These are phyloP conservation scores for Populus tremula DNA, from an alignment of 345 rosid species.

Conservation along the genomic window DNA sequence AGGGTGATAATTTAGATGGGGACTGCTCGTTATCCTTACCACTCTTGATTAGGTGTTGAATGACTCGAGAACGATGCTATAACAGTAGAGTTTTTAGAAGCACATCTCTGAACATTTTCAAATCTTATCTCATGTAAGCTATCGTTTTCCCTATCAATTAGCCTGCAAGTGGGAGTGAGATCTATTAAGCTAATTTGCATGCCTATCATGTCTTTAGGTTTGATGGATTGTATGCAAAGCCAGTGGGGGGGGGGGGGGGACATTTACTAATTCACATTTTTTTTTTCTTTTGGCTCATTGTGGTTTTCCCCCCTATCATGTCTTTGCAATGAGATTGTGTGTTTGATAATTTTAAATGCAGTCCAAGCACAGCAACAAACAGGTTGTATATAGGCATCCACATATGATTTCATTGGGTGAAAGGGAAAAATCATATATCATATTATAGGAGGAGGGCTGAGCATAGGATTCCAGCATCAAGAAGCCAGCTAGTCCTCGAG, in stretches of 20 bases:
- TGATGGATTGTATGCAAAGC: neutral
- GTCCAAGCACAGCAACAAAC: too few species aligned
- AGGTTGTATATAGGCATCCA: too few species aligned
- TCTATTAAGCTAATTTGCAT: neutral
- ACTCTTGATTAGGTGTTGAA: neutral
- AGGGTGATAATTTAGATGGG: slow-evolving; percentile 3
- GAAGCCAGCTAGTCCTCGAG: slow-evolving; percentile 20
- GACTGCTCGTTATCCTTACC: neutral
- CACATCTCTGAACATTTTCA: neutral
- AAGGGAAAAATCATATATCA: neutral
- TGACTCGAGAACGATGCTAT: slow-evolving; percentile 21
- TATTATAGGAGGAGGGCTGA: neutral
- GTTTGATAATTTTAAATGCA: too few species aligned
- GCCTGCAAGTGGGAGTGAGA: neutral
- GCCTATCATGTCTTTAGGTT: neutral
- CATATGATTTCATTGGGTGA: neutral
- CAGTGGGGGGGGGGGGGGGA: too few species aligned
- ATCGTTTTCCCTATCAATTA: neutral
- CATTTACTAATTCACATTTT: too few species aligned
- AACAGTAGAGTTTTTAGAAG: slow-evolving; percentile 11
- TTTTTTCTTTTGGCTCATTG: too few species aligned
- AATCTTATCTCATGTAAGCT: neutral
- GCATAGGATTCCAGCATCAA: slow-evolving; percentile 28
- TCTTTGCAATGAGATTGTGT: too few species aligned
- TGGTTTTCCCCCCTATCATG: too few species aligned